Percentiles rank a stretch among this genome's conserved stretches.
phyloP scores from a whole-genome alignment of 257 asterid genomes.

The Jacaranda mimosifolia region DNA sequence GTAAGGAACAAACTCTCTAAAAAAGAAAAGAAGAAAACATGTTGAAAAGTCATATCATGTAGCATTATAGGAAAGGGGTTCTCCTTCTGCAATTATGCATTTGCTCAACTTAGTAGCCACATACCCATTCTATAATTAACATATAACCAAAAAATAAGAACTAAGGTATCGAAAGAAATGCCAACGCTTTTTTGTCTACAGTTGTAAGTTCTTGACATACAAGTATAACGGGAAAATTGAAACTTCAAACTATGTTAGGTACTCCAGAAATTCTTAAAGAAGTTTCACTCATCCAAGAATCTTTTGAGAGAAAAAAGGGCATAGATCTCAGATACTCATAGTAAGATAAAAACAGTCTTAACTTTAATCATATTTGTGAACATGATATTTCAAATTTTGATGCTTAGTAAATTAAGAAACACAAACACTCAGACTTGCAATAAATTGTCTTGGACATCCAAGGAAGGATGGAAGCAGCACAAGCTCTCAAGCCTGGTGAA shows the following conservation, averaged over 20 bases:
- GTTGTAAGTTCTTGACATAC: background rate
- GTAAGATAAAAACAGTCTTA: background rate
- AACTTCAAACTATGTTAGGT: background rate
- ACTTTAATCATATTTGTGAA: background rate
- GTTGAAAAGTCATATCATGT: too few relatives aligned
- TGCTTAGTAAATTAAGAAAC: background rate
- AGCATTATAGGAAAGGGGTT: background rate
- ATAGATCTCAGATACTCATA: background rate
- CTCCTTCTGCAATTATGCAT: background rate
- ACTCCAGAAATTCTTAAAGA: background rate
- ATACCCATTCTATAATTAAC: background rate
- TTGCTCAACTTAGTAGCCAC: background rate
- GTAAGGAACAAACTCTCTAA: too few relatives aligned
- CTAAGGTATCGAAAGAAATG: background rate
- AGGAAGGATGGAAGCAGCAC: slow-evolving; percentile 68
- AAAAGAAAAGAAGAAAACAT: too few relatives aligned
- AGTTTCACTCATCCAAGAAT: background rate
- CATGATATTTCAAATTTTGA: background rate
- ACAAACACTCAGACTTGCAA: background rate
- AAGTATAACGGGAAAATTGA: background rate
- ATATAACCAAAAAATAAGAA: background rate
- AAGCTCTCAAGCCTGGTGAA: slow-evolving; percentile 65
- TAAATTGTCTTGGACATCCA: slow-evolving; percentile 58
- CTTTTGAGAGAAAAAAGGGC: background rate
- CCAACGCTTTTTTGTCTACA: background rate